Conservation (phyloP, 2,329 filamentous ascomycete genomes). For the Colletotrichum musicola region DNA sequence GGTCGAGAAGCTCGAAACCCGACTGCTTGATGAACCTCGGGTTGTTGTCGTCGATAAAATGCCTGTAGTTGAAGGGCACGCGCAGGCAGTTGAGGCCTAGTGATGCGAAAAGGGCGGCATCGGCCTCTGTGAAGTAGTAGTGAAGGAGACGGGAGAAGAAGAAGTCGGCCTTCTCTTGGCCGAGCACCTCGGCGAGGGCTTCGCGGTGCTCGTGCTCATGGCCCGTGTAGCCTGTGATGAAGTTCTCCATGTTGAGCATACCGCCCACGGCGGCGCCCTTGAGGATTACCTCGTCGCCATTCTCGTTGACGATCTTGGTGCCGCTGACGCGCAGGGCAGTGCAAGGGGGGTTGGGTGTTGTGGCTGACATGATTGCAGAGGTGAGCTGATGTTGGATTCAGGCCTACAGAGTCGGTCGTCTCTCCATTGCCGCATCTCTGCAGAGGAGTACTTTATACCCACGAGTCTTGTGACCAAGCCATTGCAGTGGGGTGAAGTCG, state of each 20-base stretch:
- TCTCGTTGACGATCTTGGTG: conserved; percentile 56
- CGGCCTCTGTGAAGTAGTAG: conserved; percentile 70
- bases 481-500: not conserved
- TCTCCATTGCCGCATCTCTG: not conserved
- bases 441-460: conserved; percentile 28
- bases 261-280: conserved; percentile 49
- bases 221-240: conserved; percentile 73
- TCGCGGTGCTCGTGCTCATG: conserved; percentile 69
- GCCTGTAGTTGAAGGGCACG: conserved; percentile 72
- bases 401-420: not conserved
- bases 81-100: conserved; percentile 70
- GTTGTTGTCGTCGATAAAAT: conserved; percentile 66
- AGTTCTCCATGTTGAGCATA: conserved; percentile 67
- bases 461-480: not conserved
- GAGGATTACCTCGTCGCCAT: conserved; percentile 60
- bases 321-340: conserved; percentile 48
- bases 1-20: conserved; percentile 63
- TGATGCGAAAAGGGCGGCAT: conserved; percentile 69
- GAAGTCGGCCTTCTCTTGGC: conserved; percentile 68
- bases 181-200: conserved; percentile 65
- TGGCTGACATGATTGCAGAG: not conserved
- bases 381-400: not conserved
- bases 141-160: conserved; percentile 70
- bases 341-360: conserved; percentile 39
- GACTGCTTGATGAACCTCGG: conserved; percentile 59